Evolutionary conservation across 768 basidiomycete species (phyloP), one percentile per base, ranked within the genome.

Genomic region (Tylopilus sp.): DNA sequence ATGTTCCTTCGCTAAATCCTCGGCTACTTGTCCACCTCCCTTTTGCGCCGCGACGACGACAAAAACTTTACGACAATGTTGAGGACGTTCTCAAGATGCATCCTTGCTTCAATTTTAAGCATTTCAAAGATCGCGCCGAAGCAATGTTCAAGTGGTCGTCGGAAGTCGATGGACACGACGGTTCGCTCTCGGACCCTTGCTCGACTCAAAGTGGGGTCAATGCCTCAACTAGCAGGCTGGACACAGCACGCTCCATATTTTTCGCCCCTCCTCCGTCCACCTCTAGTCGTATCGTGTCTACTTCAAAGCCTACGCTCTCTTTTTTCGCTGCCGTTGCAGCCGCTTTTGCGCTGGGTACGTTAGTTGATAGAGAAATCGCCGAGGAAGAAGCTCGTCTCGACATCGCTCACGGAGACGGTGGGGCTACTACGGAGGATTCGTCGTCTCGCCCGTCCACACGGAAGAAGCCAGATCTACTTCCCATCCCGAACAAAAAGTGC

Each of bases 281-380:
- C 17, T 52, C 61, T 3, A 33, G 42, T 42, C 61, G 58, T 10
- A 26, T 45, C 47, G 5, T 48, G 44, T 3, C 53, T 35, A 38
- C 52, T 17, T 51, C 61, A 35, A 59, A 53, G 44, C 63, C 60
- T 4, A 57, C 68, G 0, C 52, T 69, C 8, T 71, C 69, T 30
- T 79, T 87, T 60, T 88, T 87, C 54, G 79, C 82, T 0, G 72
- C 78, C 2, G 74, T 79, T 40, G 78, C 79, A 44, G 80, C 79
- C 1, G 73, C 78, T 2, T 75, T 86, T 35, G 85, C 86, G 1
- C 62, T 87, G 47, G 86, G 83, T 25, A 77, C 78, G 40, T 63
- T 76, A 41, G 63, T 71, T 9, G 68, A 72, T 4, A 61, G 61
- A 56, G 65, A 66, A 33, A 50, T 66, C 18, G 40, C 57, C 46